Percentiles rank a stretch among this genome's conserved stretches.
phyloP scores from a whole-genome alignment of 2,329 filamentous ascomycete species.

The Claviceps lovelessii region DNA sequence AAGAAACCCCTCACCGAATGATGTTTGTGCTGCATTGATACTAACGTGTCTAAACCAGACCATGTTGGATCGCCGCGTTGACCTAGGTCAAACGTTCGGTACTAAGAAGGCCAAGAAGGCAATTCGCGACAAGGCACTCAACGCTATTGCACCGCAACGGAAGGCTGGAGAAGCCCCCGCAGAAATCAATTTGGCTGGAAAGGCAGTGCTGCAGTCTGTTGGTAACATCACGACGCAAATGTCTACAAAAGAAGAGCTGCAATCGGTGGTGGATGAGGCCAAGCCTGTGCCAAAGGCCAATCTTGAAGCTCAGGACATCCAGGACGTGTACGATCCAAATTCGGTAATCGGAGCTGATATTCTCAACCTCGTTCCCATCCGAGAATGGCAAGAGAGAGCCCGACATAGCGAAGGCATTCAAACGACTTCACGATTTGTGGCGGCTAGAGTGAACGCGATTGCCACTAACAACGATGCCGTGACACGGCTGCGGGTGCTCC shows the following conservation, averaged over 20 bases:
- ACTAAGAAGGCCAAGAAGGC: conserved; percentile 77
- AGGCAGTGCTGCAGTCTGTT: conserved; percentile 50
- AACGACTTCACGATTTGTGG: conserved; percentile 49
- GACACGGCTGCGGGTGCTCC: conserved; percentile 40
- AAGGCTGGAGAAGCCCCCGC: conserved; percentile 23
- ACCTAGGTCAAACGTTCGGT: conserved; percentile 65
- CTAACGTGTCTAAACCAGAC: conserved; percentile 27
- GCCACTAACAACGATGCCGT: conserved; percentile 39
- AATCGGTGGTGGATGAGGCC: conserved; percentile 47
- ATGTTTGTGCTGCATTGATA: not conserved
- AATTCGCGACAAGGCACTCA: conserved; percentile 52
- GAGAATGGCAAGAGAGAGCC: conserved; percentile 60
- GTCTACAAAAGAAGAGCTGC: conserved; percentile 51
- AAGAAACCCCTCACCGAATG: too few species aligned
- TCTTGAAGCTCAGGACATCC: conserved; percentile 47
- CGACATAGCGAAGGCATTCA: conserved; percentile 42
- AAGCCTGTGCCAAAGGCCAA: conserved; percentile 65
- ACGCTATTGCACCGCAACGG: conserved; percentile 45
- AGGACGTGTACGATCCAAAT: conserved; percentile 58
- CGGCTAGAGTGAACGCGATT: conserved; percentile 41
- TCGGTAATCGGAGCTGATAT: conserved; percentile 53
- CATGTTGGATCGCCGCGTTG: conserved; percentile 47
- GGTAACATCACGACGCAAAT: conserved; percentile 47
- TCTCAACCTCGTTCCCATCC: conserved; percentile 52
- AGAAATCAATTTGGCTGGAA: conserved; percentile 40